Conservation (phyloP, 805 yeast species). For the Ogataea philodendri region DNA sequence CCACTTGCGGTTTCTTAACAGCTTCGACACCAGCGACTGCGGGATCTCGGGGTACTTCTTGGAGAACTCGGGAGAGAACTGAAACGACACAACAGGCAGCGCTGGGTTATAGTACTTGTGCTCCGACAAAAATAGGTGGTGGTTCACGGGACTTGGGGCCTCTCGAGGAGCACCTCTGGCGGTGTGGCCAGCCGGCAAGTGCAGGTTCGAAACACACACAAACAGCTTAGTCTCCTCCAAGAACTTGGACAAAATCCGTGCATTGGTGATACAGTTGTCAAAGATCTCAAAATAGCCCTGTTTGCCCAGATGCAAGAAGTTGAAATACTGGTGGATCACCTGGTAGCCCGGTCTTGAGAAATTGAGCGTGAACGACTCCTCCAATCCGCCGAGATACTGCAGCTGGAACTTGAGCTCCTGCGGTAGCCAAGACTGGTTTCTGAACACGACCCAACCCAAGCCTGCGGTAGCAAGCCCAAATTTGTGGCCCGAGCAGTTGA, state of each 20-base stretch:
- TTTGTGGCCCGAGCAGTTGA: conserved; percentile 91
- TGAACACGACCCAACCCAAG: conserved; percentile 89
- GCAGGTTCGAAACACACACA: conserved; percentile 75
- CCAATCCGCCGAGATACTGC: conserved; percentile 83
- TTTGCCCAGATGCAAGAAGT: conserved; percentile 66
- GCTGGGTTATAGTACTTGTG: conserved; percentile 65
- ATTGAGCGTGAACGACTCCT: conserved; percentile 81
- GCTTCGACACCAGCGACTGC: conserved; percentile 67
- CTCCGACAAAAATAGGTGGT: conserved; percentile 15
- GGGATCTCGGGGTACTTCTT: conserved; percentile 74
- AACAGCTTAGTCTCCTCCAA: conserved; percentile 65
- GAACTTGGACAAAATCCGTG: conserved; percentile 62
- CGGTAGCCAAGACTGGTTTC: conserved; percentile 62
- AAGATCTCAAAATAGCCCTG: conserved; percentile 70
- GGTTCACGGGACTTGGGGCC: conserved; percentile 17
- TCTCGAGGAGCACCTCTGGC: conserved; percentile 28
- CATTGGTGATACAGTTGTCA: conserved; percentile 62
- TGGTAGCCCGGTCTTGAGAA: conserved; percentile 93
- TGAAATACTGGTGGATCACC: conserved; percentile 83
- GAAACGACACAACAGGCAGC: conserved; percentile 87
- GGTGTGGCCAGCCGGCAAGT: conserved; percentile 49
- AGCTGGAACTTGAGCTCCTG: conserved; percentile 71
- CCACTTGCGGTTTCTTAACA: conserved; percentile 78
- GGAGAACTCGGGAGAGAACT: conserved; percentile 57
- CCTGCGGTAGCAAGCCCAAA: conserved; percentile 91